Conservation (phyloP, 305 asterid genomes). For the Solanum hybrid region DNA sequence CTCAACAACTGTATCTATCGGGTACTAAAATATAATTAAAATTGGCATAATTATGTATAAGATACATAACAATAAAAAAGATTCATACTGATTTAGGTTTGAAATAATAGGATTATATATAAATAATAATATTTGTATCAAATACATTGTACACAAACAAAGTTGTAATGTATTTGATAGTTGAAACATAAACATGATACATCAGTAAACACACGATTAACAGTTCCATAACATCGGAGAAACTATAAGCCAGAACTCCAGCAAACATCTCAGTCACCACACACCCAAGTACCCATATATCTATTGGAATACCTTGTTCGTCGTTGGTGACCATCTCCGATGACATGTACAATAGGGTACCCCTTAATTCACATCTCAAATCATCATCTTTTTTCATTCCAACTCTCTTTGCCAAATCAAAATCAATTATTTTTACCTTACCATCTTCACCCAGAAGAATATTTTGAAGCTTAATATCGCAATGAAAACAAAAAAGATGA, state of each 20-base stretch:
- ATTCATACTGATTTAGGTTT: not conserved
- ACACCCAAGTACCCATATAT: constrained; percentile 45
- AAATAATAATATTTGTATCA: not conserved
- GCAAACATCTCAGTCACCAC: constrained; percentile 25
- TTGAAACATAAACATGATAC: not conserved
- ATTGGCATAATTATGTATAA: not conserved
- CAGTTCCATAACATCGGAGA: constrained; percentile 35
- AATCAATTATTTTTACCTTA: constrained; percentile 42
- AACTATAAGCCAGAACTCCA: constrained; percentile 35
- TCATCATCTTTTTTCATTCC: not conserved
- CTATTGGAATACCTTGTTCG: constrained; percentile 26
- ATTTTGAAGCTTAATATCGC: constrained; percentile 63
- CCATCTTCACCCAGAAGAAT: constrained; percentile 34
- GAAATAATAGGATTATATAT: too few species aligned
- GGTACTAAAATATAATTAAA: too few species aligned
- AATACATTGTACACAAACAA: not conserved
- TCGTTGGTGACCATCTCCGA: constrained; percentile 30
- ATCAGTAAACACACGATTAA: constrained; percentile 11
- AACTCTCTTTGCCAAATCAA: constrained; percentile 45
- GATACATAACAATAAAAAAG: not conserved
- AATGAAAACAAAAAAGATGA: constrained; percentile 23
- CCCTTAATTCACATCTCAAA: constrained; percentile 31
- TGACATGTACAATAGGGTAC: constrained; percentile 64
- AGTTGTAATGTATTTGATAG: not conserved
- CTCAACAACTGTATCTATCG: too few species aligned